phyloP scores from a whole-genome alignment of 768 basidiomycete species.

The Mycena rosella region DNA sequence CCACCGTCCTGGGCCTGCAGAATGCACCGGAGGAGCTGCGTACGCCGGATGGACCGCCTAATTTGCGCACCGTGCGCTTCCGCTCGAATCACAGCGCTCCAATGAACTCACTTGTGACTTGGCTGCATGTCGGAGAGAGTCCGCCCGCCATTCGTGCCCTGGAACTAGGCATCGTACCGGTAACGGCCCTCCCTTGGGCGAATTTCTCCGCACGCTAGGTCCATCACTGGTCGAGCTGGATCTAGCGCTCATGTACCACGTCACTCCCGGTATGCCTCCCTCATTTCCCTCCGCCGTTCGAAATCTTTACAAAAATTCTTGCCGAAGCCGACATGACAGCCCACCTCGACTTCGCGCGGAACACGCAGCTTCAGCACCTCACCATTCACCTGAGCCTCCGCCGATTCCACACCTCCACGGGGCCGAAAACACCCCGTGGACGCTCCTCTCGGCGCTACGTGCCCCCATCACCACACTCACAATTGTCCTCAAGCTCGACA shows the following conservation, averaged over 20 bases:
- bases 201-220: slow-evolving; percentile 8
- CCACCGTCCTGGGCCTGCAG: not conserved
- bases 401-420: not conserved
- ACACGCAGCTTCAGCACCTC: slow-evolving; percentile 3
- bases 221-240: not conserved
- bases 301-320: too few species aligned
- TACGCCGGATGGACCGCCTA: not conserved
- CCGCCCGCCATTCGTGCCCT: not conserved
- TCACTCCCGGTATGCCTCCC: not conserved
- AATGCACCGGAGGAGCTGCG: too few species aligned
- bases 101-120: not conserved
- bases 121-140: not conserved
- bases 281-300: too few species aligned
- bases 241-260: too few species aligned
- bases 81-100: too few species aligned
- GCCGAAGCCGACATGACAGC: too few species aligned
- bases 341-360: slow-evolving; percentile 19
- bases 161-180: slow-evolving; percentile 1
- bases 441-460: too few species aligned
- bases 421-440: not conserved
- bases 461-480: too few species aligned
- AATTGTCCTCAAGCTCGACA: too few species aligned
- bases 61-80: slow-evolving; percentile 1
- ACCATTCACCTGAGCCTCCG: slow-evolving; percentile 25
- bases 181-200: slow-evolving; percentile 7